These are phyloP conservation scores for Lachnellula willkommii DNA, from an alignment of 2,329 filamentous ascomycete genomes.

Conservation along the genomic window DNA sequence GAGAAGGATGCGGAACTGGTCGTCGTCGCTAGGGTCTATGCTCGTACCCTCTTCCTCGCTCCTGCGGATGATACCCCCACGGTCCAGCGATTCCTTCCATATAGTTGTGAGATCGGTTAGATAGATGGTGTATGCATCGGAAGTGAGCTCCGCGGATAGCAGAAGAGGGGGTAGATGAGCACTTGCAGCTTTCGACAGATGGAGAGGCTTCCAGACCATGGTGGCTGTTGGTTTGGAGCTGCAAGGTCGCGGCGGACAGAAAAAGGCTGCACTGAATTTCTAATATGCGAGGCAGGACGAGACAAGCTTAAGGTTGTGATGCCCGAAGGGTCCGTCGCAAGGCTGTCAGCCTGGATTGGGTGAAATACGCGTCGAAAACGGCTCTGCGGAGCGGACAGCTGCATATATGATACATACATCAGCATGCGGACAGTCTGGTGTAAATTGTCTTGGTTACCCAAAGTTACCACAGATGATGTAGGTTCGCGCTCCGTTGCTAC, in stretches of 20 bases:
- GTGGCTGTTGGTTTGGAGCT: conserved; percentile 1
- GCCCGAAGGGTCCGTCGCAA: conserved; percentile 3
- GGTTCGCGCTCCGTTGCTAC: conserved; percentile 1
- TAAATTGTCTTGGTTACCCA: conserved; percentile 3
- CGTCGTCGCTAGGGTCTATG: conserved; percentile 62
- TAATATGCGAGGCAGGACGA: too few species aligned
- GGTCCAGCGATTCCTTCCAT: conserved; percentile 64
- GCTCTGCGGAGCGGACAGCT: conserved; percentile 1
- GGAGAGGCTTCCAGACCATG: conserved; percentile 26
- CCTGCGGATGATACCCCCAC: conserved; percentile 56
- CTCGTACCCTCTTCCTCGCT: conserved; percentile 59
- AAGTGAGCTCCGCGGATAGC: conserved; percentile 52
- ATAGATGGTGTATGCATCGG: conserved; percentile 56
- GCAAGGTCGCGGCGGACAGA: neutral
- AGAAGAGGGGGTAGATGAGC: conserved; percentile 54
- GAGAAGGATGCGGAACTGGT: conserved; percentile 64
- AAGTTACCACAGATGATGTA: conserved; percentile 10
- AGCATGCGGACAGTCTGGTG: neutral
- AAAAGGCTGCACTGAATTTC: too few species aligned
- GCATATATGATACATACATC: conserved; percentile 11
- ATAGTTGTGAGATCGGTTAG: conserved; percentile 68
- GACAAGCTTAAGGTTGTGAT: neutral
- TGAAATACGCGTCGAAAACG: neutral
- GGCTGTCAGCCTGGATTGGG: conserved; percentile 14
- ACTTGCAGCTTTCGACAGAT: conserved; percentile 12